These are phyloP conservation scores for Penicillium manginii DNA, from an alignment of 495 filamentous ascomycete species.

Conservation along the genomic window DNA sequence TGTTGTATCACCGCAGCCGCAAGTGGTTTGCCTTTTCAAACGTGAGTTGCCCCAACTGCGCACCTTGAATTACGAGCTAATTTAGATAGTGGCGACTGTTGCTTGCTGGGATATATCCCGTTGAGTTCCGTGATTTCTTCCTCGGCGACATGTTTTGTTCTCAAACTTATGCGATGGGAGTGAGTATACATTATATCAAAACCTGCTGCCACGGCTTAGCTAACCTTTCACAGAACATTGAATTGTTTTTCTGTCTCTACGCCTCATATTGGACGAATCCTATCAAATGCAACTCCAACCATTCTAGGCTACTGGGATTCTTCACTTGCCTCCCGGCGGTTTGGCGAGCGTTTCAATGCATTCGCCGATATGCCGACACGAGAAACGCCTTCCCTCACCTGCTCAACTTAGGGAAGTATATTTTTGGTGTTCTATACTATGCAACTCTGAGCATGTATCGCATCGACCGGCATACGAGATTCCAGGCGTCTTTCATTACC, in stretches of 20 bases:
- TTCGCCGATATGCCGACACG: slow-evolving; percentile 88
- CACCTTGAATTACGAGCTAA: slow-evolving; percentile 22
- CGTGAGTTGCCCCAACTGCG: slow-evolving; percentile 54
- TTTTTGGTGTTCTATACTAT: slow-evolving; percentile 79
- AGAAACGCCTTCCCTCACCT: slow-evolving; percentile 88
- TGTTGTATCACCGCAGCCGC: slow-evolving; percentile 76
- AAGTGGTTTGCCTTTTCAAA: slow-evolving; percentile 84
- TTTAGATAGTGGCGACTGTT: slow-evolving; percentile 74
- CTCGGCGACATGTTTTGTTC: slow-evolving; percentile 98
- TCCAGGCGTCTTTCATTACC: slow-evolving; percentile 72
- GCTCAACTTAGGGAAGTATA: slow-evolving; percentile 90
- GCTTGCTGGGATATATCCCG: slow-evolving; percentile 83
- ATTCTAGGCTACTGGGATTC: slow-evolving; percentile 85
- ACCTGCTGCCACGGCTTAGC: background rate
- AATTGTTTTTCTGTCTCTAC: slow-evolving; percentile 94
- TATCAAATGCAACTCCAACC: slow-evolving; percentile 77
- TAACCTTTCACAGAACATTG: slow-evolving; percentile 68
- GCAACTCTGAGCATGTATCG: slow-evolving; percentile 79
- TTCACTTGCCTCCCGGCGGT: slow-evolving; percentile 82
- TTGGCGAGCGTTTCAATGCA: slow-evolving; percentile 87
- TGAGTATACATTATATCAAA: slow-evolving; percentile 50
- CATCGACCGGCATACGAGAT: slow-evolving; percentile 60
- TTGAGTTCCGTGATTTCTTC: slow-evolving; percentile 98
- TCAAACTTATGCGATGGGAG: slow-evolving; percentile 83
- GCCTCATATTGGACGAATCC: slow-evolving; percentile 72